A percentile compares a stretch with the other conserved stretches of the same genome.
These are phyloP conservation scores for Aegilops bicornis DNA, from an alignment of 176 grass and related monocot genomes.

Conservation along the genomic window DNA sequence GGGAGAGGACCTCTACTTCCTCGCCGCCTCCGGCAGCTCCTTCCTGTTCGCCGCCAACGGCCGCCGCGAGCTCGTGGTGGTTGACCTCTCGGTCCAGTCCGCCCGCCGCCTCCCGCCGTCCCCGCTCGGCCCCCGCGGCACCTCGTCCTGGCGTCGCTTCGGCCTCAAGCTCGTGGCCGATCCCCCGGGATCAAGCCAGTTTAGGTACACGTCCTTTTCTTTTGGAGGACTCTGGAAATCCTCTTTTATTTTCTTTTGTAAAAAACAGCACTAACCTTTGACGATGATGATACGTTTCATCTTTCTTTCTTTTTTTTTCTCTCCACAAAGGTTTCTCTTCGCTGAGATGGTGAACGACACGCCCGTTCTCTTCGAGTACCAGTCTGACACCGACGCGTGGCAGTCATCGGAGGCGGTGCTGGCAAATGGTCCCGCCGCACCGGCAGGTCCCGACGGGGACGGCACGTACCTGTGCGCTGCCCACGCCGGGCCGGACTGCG, in stretches of 20 bases:
- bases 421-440: neutral
- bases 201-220: conserved; percentile 55
- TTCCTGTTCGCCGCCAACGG: conserved; percentile 94
- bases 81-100: conserved; percentile 60
- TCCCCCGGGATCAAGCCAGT: conserved; percentile 54
- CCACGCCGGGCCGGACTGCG: conserved; percentile 60
- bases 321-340: conserved; percentile 63
- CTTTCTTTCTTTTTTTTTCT: neutral
- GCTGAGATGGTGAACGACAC: conserved; percentile 70
- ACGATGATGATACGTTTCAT: neutral
- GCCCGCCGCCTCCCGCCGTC: conserved; percentile 63
- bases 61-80: conserved; percentile 72
- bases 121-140: conserved; percentile 90
- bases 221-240: conserved; percentile 17
- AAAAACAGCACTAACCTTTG: neutral
- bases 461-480: conserved; percentile 63
- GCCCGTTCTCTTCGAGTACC: conserved; percentile 82
- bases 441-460: neutral
- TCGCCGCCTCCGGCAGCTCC: conserved; percentile 73
- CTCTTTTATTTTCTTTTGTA: neutral
- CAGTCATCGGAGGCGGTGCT: conserved; percentile 43
- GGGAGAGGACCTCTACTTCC: conserved; percentile 87
- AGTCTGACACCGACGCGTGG: conserved; percentile 70
- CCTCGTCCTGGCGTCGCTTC: conserved; percentile 88
- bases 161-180: conserved; percentile 83